These are phyloP conservation scores for Globisporangium heterothallicum DNA, from an alignment of 352 stramenopile species.

Conservation along the genomic window DNA sequence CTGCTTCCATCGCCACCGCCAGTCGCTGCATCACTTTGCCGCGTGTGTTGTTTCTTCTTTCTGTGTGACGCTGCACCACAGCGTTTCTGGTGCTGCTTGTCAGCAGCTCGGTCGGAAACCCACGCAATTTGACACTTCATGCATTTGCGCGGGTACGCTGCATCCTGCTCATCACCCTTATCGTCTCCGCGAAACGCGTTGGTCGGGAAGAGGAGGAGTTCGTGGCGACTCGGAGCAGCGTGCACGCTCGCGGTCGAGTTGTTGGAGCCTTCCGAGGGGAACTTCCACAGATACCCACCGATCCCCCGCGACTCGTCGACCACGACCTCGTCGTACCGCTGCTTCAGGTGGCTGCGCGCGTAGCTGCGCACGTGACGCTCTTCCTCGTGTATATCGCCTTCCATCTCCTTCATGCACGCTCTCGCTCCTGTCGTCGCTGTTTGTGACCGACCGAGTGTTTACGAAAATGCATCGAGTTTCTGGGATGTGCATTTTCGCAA, in stretches of 20 bases:
- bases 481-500: no score
- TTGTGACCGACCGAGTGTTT: no score
- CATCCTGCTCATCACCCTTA: no score
- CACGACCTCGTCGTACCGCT: slow-evolving; percentile 9
- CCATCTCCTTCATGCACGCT: no score
- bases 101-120: slow-evolving; percentile 26
- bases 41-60: background rate
- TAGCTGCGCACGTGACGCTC: slow-evolving; percentile 17
- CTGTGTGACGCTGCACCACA: slow-evolving; percentile 4
- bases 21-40: background rate
- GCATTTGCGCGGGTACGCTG: slow-evolving; percentile 33
- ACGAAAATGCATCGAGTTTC: no score
- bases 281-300: slow-evolving; percentile 53
- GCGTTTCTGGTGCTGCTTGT: slow-evolving; percentile 18
- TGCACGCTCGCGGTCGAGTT: background rate
- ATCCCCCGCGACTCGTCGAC: slow-evolving; percentile 19
- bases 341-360: slow-evolving; percentile 11
- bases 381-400: no score
- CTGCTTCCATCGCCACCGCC: background rate
- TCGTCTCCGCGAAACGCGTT: background rate
- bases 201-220: background rate
- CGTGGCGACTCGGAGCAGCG: background rate
- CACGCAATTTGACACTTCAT: slow-evolving; percentile 23
- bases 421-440: no score
- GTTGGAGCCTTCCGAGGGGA: slow-evolving; percentile 62